phyloP scores from a whole-genome alignment of 176 grass and related monocot species.

The Echinochloa phyllopogon region DNA sequence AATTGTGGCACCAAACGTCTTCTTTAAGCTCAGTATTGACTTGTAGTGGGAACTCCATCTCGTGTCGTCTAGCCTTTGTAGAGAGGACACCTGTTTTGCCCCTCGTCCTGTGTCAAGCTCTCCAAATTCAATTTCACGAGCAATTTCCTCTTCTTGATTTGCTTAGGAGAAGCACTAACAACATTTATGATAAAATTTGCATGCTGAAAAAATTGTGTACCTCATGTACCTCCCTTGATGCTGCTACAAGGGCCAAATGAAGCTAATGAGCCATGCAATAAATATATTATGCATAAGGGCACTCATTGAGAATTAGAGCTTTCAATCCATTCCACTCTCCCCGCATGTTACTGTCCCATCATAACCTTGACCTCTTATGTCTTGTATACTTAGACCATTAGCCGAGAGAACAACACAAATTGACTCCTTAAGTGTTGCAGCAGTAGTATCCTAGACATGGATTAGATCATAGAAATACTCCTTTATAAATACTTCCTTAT shows the following conservation, averaged over 20 bases:
- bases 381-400: background rate
- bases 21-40: background rate
- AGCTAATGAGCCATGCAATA: background rate
- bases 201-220: background rate
- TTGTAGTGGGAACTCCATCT: conserved; percentile 2
- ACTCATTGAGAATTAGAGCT: background rate
- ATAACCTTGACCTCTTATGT: background rate
- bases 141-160: background rate
- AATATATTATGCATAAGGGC: background rate
- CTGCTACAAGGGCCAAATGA: background rate
- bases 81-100: background rate
- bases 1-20: background rate
- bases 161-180: background rate
- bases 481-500: background rate
- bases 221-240: background rate
- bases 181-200: background rate
- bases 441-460: background rate
- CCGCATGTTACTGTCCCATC: background rate
- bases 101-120: background rate
- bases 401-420: background rate
- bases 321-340: background rate
- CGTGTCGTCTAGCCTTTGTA: background rate
- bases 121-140: background rate
- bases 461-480: background rate
- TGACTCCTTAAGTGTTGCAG: background rate